Conservation (phyloP, 208 protist genomes). For the Crithidia mellificae region DNA sequence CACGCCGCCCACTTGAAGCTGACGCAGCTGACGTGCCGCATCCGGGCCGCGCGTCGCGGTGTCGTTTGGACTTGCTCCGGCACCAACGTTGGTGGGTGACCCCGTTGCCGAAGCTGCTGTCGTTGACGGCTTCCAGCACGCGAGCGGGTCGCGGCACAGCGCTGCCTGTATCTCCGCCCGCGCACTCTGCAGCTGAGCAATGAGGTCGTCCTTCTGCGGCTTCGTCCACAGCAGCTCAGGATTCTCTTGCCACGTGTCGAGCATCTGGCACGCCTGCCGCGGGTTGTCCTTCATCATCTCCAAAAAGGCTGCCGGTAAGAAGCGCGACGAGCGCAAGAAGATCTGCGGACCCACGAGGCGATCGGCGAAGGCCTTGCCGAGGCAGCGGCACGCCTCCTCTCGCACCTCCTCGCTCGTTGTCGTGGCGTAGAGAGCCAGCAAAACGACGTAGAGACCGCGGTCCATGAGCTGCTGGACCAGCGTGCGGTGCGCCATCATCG, state of each 20-base stretch:
- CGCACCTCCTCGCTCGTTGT: conserved; percentile 37
- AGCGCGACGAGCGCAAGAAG: conserved; percentile 59
- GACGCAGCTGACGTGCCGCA: conserved; percentile 17
- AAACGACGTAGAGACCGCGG: conserved; percentile 74
- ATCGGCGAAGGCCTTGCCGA: conserved; percentile 70
- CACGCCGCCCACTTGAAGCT: conserved; percentile 78
- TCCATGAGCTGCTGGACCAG: conserved; percentile 73
- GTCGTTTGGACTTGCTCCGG: not conserved
- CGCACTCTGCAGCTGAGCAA: conserved; percentile 28
- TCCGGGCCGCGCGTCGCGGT: not conserved
- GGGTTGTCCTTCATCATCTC: conserved; percentile 91
- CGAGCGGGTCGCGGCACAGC: conserved; percentile 38
- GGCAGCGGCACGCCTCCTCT: conserved; percentile 53
- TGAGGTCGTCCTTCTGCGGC: conserved; percentile 55
- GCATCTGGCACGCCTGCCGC: conserved; percentile 69
- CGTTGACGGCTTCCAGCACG: conserved; percentile 61
- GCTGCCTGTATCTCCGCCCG: conserved; percentile 37
- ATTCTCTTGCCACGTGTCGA: conserved; percentile 90
- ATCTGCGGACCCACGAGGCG: conserved; percentile 90
- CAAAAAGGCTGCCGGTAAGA: conserved; percentile 89
- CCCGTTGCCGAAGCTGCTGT: conserved; percentile 26
- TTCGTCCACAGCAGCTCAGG: conserved; percentile 94
- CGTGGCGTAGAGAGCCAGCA: conserved; percentile 70
- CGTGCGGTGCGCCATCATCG: conserved; percentile 47
- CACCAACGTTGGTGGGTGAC: not conserved